Evolutionary conservation across 495 filamentous ascomycete genomes (phyloP).

Genomic region (Hyaloscypha finlandica): DNA sequence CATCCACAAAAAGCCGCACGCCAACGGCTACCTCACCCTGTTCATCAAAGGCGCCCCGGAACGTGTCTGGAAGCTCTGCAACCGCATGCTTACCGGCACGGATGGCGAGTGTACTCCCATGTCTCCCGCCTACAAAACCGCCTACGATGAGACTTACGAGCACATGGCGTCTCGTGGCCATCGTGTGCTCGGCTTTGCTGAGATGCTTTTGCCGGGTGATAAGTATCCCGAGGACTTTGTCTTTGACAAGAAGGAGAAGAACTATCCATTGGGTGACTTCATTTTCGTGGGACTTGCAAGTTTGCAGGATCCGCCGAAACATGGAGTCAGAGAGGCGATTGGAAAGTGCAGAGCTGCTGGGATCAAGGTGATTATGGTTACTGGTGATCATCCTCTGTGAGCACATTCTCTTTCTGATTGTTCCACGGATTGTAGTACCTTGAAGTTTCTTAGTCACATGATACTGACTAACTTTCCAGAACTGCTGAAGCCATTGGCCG

Average conservation of each 20-base stretch:
- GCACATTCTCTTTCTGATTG: neutral
- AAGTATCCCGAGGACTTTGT: constrained; percentile 43
- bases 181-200: constrained; percentile 54
- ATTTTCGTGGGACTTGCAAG: constrained; percentile 53
- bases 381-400: constrained; percentile 33
- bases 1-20: constrained; percentile 30
- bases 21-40: constrained; percentile 27
- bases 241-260: constrained; percentile 37
- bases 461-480: neutral
- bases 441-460: neutral
- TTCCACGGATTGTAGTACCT: neutral
- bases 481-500: constrained; percentile 42
- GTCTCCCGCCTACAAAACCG: constrained; percentile 28
- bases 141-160: constrained; percentile 46
- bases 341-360: constrained; percentile 38
- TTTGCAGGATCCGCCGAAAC: constrained; percentile 50
- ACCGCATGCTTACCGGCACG: constrained; percentile 20
- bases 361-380: constrained; percentile 55
- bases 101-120: constrained; percentile 19
- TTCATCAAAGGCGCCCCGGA: constrained; percentile 56
- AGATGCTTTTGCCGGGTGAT: constrained; percentile 44
- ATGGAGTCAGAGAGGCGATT: constrained; percentile 37
- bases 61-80: constrained; percentile 38
- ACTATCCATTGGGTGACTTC: constrained; percentile 51
- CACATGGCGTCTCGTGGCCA: constrained; percentile 46